Base-by-base conservation (phyloP, 164 flowering plant genomes). In the Chimonanthus praecox region DNA sequence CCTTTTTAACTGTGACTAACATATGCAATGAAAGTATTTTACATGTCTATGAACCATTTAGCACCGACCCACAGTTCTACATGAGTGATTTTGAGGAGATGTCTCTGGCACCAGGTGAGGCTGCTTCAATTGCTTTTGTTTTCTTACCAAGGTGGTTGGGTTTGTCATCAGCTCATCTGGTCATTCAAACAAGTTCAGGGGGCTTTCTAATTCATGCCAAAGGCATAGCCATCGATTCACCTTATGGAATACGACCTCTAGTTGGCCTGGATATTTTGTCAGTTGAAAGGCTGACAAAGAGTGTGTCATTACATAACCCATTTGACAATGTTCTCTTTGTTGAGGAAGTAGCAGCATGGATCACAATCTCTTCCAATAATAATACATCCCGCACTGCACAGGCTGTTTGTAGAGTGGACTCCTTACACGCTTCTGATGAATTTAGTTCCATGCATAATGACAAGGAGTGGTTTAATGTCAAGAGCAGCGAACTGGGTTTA, bases 131-230 rank as follows among this genome's bases (percentile, higher is more conserved):
- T 68, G 86, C 88, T 84, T 87, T 92, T 79, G 88, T 85, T 49
- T 94, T 88, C 81, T 80, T 87, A 64, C 99, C 99, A 47, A 85
- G 76, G 75, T 72, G 71, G 69, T 65, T 87, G 85, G 99, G 95
- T 69, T 72, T 77, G 73, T 87, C 92, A 16, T 84, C 88, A 21
- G 86, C 90, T 76, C 87, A 87, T 44, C 70, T 91, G 62, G 78
- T 92, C 67, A 77, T 94, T 82, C 97, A 91, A 79, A 91, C 97
- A 58, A 92, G 86, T 75, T 80, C 75, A 47, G 97, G 97, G 70
- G 97, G 95, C 47, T 90, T 89, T 74, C 47, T 95, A 73, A 77
- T 95, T 66, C 82, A 81, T 72, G 92, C 88, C 7, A 86, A 81
- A 78, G 99, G 99, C 16, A 77, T 77, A 71, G 87, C 84, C 47